Evolutionary conservation across 1,139 yeast species (phyloP).

Genomic region (Saccharomycopsis crataegensis): DNA sequence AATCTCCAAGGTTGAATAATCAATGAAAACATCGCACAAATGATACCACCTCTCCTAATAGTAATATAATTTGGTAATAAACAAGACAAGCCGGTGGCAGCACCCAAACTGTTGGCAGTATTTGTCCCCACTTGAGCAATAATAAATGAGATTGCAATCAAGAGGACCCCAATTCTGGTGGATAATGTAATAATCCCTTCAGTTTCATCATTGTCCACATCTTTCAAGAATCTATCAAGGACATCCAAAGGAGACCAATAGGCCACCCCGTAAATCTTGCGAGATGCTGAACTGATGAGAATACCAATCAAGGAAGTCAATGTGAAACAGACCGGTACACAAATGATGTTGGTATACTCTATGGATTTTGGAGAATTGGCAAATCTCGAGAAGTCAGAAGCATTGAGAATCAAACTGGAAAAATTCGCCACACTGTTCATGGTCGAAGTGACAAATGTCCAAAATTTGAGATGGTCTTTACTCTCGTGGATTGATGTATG

Average conservation of each 20-base stretch:
- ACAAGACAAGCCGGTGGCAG: conserved; percentile 88
- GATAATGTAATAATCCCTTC: conserved; percentile 53
- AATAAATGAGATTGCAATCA: conserved; percentile 69
- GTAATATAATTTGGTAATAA: conserved; percentile 69
- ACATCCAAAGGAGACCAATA: conserved; percentile 87
- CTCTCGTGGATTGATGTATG: conserved; percentile 26
- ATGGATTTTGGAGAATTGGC: conserved; percentile 49
- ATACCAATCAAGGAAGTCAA: conserved; percentile 82
- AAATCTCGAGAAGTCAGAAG: conserved; percentile 87
- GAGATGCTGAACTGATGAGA: conserved; percentile 76
- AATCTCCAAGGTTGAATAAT: conserved; percentile 88
- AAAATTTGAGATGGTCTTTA: conserved; percentile 56
- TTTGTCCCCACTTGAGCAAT: conserved; percentile 87
- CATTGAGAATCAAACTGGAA: conserved; percentile 78
- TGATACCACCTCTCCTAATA: conserved; percentile 74
- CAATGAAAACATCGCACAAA: conserved; percentile 73
- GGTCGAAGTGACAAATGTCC: conserved; percentile 55
- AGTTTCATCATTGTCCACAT: conserved; percentile 20
- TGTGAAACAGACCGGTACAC: conserved; percentile 74
- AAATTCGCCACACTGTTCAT: conserved; percentile 81
- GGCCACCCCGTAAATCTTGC: conserved; percentile 57
- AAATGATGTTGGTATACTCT: conserved; percentile 45
- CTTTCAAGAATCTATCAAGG: conserved; percentile 40
- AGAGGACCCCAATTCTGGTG: conserved; percentile 80
- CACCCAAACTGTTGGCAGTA: conserved; percentile 81